These are phyloP conservation scores for Apiospora sp. DNA, from an alignment of 2,329 filamentous ascomycete genomes.

Conservation along the genomic window DNA sequence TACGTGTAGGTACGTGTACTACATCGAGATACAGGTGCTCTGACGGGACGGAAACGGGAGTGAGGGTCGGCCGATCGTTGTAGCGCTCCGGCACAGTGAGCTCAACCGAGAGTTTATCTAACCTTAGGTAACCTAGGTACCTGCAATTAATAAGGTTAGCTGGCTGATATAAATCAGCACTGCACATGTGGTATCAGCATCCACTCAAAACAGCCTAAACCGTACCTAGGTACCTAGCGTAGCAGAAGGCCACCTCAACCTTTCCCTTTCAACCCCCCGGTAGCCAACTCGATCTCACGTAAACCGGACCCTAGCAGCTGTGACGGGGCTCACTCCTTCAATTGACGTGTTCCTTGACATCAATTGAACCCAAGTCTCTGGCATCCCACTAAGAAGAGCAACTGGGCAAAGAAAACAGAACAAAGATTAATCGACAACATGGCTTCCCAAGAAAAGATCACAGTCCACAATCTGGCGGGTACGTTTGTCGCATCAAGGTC, in stretches of 20 bases:
- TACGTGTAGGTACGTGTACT: neutral
- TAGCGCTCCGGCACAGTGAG: slow-evolving; percentile 9
- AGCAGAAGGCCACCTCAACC: slow-evolving; percentile 18
- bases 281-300: slow-evolving; percentile 10
- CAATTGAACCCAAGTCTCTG: neutral
- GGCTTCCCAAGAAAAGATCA: slow-evolving; percentile 64
- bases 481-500: slow-evolving; percentile 32
- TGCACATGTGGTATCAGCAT: neutral
- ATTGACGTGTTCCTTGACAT: neutral
- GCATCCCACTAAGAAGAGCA: slow-evolving; percentile 4
- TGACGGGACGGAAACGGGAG: neutral
- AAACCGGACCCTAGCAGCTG: slow-evolving; percentile 2
- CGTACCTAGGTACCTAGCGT: neutral
- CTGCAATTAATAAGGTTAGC: neutral
- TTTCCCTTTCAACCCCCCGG: slow-evolving; percentile 1
- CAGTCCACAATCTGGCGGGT: slow-evolving; percentile 74
- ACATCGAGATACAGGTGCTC: neutral
- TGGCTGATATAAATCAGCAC: neutral
- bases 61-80: slow-evolving; percentile 17
- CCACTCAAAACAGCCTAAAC: slow-evolving; percentile 10
- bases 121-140: too few relatives aligned
- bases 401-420: slow-evolving; percentile 14
- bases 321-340: slow-evolving; percentile 3
- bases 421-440: slow-evolving; percentile 37
- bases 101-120: neutral